A percentile compares a stretch with the other conserved stretches of the same genome.
Evolutionary conservation across 441 rosid species (phyloP).

Genomic region (Erysimum pusillum): DNA sequence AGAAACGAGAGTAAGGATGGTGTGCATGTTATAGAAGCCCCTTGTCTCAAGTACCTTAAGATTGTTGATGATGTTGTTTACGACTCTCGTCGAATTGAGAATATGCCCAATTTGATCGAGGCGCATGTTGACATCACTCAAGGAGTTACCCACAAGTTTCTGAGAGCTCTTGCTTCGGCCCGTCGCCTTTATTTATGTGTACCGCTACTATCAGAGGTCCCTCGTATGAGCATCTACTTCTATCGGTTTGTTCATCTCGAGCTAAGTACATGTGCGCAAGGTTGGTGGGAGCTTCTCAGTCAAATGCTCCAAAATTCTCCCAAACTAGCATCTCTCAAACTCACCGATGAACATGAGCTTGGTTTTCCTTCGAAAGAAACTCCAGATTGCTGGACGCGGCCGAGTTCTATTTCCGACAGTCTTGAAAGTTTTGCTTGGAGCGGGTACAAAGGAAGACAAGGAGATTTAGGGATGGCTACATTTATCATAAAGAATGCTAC

Average conservation of each 20-base stretch:
- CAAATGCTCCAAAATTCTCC: constrained; percentile 27
- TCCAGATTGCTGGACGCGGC: not conserved
- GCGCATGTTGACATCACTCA: constrained; percentile 21
- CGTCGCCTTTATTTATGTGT: not conserved
- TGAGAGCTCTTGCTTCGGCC: constrained; percentile 21
- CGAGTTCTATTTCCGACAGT: not conserved
- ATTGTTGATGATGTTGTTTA: constrained; percentile 4
- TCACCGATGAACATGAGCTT: constrained; percentile 3
- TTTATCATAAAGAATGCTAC: not conserved
- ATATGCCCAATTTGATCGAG: constrained; percentile 9
- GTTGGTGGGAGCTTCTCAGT: constrained; percentile 33
- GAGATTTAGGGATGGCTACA: not conserved
- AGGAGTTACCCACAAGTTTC: constrained; percentile 21
- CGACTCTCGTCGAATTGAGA: not conserved
- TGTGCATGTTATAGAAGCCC: not conserved
- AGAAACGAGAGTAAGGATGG: not conserved
- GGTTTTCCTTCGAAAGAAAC: not conserved
- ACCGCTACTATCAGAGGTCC: constrained; percentile 3
- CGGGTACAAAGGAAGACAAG: not conserved
- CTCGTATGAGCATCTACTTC: not conserved
- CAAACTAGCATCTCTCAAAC: constrained; percentile 18
- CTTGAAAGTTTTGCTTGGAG: not conserved
- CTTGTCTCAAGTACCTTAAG: not conserved
- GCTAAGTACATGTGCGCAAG: constrained; percentile 3
- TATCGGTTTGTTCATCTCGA: constrained; percentile 19